These are phyloP conservation scores for Shiraia bambusicola DNA, from an alignment of 2,329 filamentous ascomycete genomes.

Conservation along the genomic window DNA sequence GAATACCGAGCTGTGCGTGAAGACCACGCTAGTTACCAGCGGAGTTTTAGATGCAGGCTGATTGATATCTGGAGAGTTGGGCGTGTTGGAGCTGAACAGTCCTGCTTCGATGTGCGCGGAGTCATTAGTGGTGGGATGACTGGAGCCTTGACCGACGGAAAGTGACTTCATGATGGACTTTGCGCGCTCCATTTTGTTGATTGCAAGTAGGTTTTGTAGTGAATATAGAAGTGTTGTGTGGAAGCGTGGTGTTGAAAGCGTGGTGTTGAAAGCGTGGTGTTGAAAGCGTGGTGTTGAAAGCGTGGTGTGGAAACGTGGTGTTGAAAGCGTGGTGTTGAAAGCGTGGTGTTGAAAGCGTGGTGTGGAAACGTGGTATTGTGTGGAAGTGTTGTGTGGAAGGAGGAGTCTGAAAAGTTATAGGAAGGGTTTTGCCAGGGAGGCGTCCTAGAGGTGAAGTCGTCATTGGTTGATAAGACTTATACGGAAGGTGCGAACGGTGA, in stretches of 20 bases:
- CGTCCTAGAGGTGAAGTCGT: too few species aligned
- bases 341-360: too few species aligned
- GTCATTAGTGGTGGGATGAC: slow-evolving; percentile 1
- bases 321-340: too few species aligned
- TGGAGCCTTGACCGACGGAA: not conserved
- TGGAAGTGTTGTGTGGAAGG: slow-evolving; percentile 2
- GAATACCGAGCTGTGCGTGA: slow-evolving; percentile 6
- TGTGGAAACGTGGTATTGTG: too few species aligned
- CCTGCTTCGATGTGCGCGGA: not conserved
- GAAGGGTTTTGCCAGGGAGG: not conserved
- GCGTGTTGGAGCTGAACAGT: not conserved
- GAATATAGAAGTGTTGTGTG: too few species aligned
- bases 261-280: too few species aligned
- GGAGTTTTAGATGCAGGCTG: not conserved
- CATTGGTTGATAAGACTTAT: too few species aligned
- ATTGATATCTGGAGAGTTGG: not conserved
- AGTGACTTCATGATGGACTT: not conserved
- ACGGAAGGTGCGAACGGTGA: too few species aligned
- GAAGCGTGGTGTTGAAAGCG: too few species aligned
- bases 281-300: too few species aligned
- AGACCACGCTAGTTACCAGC: not conserved
- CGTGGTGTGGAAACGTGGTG: too few species aligned
- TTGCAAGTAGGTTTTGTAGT: not conserved
- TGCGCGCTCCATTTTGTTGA: too few species aligned
- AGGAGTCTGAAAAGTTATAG: not conserved